phyloP scores from a whole-genome alignment of 106 monocot genomes.

The Acorus gramineus region DNA sequence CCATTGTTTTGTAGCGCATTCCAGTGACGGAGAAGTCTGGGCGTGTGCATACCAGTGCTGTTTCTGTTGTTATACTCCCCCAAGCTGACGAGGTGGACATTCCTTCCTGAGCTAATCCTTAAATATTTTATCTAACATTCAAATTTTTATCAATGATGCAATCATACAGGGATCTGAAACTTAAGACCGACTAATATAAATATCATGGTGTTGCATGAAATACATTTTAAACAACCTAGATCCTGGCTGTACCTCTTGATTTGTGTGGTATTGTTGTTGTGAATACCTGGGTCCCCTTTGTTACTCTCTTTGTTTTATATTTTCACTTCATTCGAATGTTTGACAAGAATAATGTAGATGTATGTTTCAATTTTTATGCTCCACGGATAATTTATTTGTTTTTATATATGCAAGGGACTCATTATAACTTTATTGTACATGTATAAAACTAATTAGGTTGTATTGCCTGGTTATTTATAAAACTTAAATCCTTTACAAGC shows the following conservation, averaged over 20 bases:
- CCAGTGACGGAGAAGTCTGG: constrained; percentile 95
- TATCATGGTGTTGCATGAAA: no score
- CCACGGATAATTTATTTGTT: not conserved
- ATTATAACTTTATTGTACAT: not conserved
- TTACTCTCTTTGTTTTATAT: not conserved
- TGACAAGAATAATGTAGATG: not conserved
- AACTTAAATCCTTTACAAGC: no score
- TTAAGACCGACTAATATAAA: no score
- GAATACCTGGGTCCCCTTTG: not conserved
- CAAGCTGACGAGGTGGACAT: constrained; percentile 82
- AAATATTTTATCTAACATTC: no score
- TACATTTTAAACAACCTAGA: no score
- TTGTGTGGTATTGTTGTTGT: no score
- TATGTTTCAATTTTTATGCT: not conserved
- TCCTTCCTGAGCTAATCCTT: not conserved
- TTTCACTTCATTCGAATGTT: not conserved
- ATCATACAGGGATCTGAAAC: no score
- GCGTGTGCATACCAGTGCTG: constrained; percentile 94
- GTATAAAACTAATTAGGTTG: not conserved
- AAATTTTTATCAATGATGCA: no score
- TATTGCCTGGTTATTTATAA: no score
- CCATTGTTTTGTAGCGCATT: constrained; percentile 51
- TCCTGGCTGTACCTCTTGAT: no score
- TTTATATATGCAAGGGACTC: not conserved
- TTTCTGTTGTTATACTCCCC: constrained; percentile 93